Conservation (phyloP, 495 filamentous ascomycete genomes). For the Talaromyces adpressus region DNA sequence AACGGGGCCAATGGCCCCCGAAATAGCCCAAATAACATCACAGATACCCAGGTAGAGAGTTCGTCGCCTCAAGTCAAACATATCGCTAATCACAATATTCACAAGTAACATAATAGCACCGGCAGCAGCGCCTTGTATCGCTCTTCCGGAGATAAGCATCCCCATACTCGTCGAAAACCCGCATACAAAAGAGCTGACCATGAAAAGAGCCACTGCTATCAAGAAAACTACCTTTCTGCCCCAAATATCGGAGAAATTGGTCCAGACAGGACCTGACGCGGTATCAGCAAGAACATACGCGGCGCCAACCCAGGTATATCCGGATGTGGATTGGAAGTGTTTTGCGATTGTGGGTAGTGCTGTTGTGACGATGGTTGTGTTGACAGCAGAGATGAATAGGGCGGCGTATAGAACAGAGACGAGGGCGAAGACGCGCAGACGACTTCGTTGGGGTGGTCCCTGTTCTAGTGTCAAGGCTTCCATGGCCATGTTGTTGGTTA, state of each 20-base stretch:
- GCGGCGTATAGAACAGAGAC: background rate
- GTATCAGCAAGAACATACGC: constrained; percentile 33
- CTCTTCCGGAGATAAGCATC: constrained; percentile 64
- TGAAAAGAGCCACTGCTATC: constrained; percentile 55
- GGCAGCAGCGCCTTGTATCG: constrained; percentile 66
- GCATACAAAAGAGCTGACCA: constrained; percentile 55
- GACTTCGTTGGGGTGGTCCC: too few species aligned
- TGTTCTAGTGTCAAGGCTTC: too few species aligned
- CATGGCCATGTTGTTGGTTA: too few species aligned
- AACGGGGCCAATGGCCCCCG: constrained; percentile 54
- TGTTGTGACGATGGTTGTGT: constrained; percentile 49
- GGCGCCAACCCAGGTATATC: constrained; percentile 49
- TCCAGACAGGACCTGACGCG: constrained; percentile 40
- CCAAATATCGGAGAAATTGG: constrained; percentile 66
- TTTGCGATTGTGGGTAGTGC: constrained; percentile 42
- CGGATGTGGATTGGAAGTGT: constrained; percentile 36
- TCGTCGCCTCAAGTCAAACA: constrained; percentile 54
- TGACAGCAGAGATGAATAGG: constrained; percentile 45
- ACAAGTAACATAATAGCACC: constrained; percentile 62
- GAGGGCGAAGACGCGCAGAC: background rate
- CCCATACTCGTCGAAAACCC: constrained; percentile 51
- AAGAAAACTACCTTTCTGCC: constrained; percentile 69
- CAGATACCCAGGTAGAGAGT: constrained; percentile 42
- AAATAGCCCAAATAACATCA: constrained; percentile 57
- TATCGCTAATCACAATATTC: constrained; percentile 67